Evolutionary conservation across 2,329 filamentous ascomycete genomes (phyloP), one percentile per base, ranked within the genome.

Genomic region (Triangularia setosa): DNA sequence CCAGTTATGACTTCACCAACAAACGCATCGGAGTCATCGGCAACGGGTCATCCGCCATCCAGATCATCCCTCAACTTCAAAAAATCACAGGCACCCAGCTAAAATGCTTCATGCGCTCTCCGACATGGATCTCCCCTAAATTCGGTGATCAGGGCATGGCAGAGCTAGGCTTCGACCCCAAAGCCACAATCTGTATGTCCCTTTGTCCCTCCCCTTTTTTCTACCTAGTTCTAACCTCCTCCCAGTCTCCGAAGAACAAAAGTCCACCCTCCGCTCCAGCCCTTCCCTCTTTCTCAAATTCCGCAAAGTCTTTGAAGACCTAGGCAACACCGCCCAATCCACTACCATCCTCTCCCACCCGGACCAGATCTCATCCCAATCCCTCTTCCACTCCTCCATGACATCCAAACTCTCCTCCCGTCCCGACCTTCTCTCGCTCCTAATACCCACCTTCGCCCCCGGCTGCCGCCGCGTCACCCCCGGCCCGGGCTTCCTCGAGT

Each of bases 31-130:
- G 79, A 7, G 72, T 85, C 4, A 80, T 85, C 55, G 83, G 83
- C n/a, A 81, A 80, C 62, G 83, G 83, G 12, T 81, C 80, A 21
- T 83, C 80, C 67, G 78, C 77, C 1, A 83, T 84, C 65, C 83
- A 85, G 65, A 84, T 85, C 61, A 76, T 84, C 8, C 82, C 83
- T 8, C 64, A 69, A 5, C 73, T 85, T 44, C 81, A 83, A 67
- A 79, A 79, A 65, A 48, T 78, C 1, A 73, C 79, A 59, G 80
- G 79, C 3, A 66, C 75, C 2, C 69, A 76, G 9, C 69, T 83
- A 27, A 78, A 75, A 4, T 79, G 79, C 61, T 84, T 83, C 66
- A 77, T 83, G 57, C 77, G 81, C 60, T 81, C 77, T 44, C 79
- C 79, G 59, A 83, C 80, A 4, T 84, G 81, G 82, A 81, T 84